Conservation (phyloP, 1,284 basidiomycete species). For the Cryptococcus sp. region DNA sequence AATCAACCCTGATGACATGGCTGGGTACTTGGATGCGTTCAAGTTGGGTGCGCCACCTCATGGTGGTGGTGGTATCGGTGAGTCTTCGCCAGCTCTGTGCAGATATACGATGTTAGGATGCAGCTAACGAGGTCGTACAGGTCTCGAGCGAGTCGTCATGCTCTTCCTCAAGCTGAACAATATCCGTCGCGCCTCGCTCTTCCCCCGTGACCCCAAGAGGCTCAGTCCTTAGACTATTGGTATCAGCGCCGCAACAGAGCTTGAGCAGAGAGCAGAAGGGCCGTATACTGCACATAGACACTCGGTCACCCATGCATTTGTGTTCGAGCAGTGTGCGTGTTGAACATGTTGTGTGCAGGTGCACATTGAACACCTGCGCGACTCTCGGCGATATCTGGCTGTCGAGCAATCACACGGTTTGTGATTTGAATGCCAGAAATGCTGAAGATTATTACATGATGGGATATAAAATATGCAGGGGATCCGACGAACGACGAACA, state of each 20-base stretch:
- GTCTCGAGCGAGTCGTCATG: conserved; percentile 94
- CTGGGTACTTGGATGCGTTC: conserved; percentile 91
- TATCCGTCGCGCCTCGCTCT: conserved; percentile 88
- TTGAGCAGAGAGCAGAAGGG: too few species aligned
- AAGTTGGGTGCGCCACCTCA: conserved; percentile 86
- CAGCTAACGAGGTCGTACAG: conserved; percentile 14
- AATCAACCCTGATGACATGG: conserved; percentile 83
- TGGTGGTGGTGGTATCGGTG: conserved; percentile 61
- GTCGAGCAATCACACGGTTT: too few species aligned
- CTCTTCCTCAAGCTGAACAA: conserved; percentile 93
- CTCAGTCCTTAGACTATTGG: conserved; percentile 52
- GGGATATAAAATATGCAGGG: too few species aligned
- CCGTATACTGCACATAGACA: not conserved
- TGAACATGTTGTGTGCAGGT: too few species aligned
- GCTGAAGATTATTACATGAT: too few species aligned
- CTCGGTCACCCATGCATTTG: not conserved
- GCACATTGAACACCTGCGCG: too few species aligned
- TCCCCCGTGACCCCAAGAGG: conserved; percentile 84
- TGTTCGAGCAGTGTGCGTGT: too few species aligned
- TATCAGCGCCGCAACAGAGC: too few species aligned
- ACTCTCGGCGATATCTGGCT: too few species aligned
- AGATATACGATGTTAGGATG: not conserved
- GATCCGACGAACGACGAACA: too few species aligned
- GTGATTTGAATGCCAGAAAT: too few species aligned
- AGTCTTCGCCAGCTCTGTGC: conserved; percentile 22